Base-by-base conservation (phyloP, 352 stramenopile species). In the Globisporangium alternatum region DNA sequence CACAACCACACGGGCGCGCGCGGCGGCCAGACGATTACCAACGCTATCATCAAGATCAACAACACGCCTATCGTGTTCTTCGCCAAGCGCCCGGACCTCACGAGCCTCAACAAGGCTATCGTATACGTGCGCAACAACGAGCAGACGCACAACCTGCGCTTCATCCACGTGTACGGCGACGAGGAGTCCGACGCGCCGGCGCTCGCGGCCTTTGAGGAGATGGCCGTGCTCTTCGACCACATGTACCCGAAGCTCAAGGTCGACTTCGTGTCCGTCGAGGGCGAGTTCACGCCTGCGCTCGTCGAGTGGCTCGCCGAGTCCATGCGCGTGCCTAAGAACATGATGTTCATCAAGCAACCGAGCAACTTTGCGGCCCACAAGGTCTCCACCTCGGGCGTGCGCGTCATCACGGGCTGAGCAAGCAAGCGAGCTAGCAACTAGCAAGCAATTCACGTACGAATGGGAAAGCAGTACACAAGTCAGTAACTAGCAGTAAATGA, bases 191-290 rank as follows among this genome's bases (percentile, higher is more conserved):
- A n/a, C n/a, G n/a, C n/a, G n/a, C n/a, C n/a, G n/a, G n/a, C n/a
- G n/a, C n/a, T n/a, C n/a, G n/a, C n/a, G 33, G 33, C 4, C 33
- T 4, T 39, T 4, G 33, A 39, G 33, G 8, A 4, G 33, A 39
- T 39, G 33, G n/a, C n/a, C n/a, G n/a, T n/a, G n/a, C n/a, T n/a
- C n/a, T n/a, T n/a, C n/a, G n/a, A n/a, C n/a, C n/a, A n/a, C 58
- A 96, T 97, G 68, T 98, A 98, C 74, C 92, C 92, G 33, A 96
- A 97, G 66, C 64, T 97, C 41, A 96, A 96, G 80, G 86, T 98
- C 45, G 90, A 96, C 60, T 88, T 97, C 41, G 65, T 97, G 35
- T 73, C n/a, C n/a, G n/a, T n/a, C n/a, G n/a, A n/a, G n/a, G n/a
- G n/a, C n/a, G n/a, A n/a, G n/a, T n/a, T n/a, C n/a, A n/a, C n/a